A percentile compares a stretch with the other conserved stretches of the same genome.
These are phyloP conservation scores for Diaporthe citriasiana DNA, from an alignment of 2,329 filamentous ascomycete genomes.

Conservation along the genomic window DNA sequence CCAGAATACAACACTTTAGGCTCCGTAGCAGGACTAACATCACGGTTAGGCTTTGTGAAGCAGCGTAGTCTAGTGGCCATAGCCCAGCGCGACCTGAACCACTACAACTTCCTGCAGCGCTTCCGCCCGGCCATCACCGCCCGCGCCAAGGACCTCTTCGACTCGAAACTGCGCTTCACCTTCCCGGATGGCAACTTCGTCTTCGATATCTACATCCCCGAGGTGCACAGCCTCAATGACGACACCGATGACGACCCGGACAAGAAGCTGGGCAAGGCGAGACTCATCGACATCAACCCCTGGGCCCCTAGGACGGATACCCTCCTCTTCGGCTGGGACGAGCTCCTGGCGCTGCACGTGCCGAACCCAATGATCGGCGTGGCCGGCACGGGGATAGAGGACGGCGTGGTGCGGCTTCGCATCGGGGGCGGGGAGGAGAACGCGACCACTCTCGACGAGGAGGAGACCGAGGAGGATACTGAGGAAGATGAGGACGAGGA, in stretches of 20 bases:
- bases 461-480: slow-evolving; percentile 46
- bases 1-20: too few relatives aligned
- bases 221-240: slow-evolving; percentile 59
- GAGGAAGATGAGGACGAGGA: slow-evolving; percentile 64
- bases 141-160: slow-evolving; percentile 84
- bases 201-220: slow-evolving; percentile 94
- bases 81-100: slow-evolving; percentile 89
- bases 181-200: slow-evolving; percentile 89
- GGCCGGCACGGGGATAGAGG: slow-evolving; percentile 50
- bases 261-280: slow-evolving; percentile 78
- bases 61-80: slow-evolving; percentile 84
- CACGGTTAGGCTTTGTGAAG: slow-evolving; percentile 94
- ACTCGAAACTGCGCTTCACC: slow-evolving; percentile 77
- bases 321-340: slow-evolving; percentile 89
- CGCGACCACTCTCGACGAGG: slow-evolving; percentile 51
- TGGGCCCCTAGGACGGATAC: slow-evolving; percentile 94
- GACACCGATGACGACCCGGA: slow-evolving; percentile 61
- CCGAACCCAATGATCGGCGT: slow-evolving; percentile 69
- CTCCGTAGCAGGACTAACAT: too few relatives aligned
- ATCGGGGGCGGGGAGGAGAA: slow-evolving; percentile 52
- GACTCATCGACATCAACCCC: slow-evolving; percentile 94
- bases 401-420: slow-evolving; percentile 41
- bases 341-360: slow-evolving; percentile 81
- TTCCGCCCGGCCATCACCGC: slow-evolving; percentile 76
- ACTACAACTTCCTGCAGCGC: slow-evolving; percentile 83